Percentiles rank a stretch among this genome's conserved stretches.
Evolutionary conservation across 2,329 filamentous ascomycete species (phyloP).

Genomic region (Talaromyces funiculosus): DNA sequence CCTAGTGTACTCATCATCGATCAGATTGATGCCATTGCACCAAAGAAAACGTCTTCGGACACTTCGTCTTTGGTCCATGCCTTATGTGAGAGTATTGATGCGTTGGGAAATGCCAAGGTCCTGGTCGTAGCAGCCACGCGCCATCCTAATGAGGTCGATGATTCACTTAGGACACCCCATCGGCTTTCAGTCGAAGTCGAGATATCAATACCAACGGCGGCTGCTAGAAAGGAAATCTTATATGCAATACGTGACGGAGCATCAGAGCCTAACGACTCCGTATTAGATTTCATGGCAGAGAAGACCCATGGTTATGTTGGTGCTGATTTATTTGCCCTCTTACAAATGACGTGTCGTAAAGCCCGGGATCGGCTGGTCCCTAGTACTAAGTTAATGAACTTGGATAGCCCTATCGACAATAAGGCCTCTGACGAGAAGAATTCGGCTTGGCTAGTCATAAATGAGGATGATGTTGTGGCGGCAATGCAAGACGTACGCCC

Average conservation of each 20-base stretch:
- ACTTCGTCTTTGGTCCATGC: constrained; percentile 32
- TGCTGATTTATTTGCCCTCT: constrained; percentile 64
- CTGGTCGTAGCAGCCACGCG: constrained; percentile 71
- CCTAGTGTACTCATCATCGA: constrained; percentile 78
- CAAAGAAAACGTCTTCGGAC: constrained; percentile 47
- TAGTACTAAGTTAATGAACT: neutral
- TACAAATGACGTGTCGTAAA: constrained; percentile 48
- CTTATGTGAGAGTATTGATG: constrained; percentile 38
- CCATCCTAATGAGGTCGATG: constrained; percentile 66
- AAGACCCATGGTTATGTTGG: constrained; percentile 84
- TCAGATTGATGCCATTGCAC: constrained; percentile 64
- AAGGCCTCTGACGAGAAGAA: constrained; percentile 2
- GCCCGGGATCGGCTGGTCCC: constrained; percentile 30
- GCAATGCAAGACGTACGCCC: constrained; percentile 68
- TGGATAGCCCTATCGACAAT: neutral
- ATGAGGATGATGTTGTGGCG: constrained; percentile 30
- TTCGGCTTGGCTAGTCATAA: constrained; percentile 26
- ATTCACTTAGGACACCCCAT: constrained; percentile 58
- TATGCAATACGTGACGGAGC: constrained; percentile 50
- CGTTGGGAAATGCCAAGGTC: constrained; percentile 48
- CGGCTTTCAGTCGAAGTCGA: constrained; percentile 64
- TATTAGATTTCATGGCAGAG: constrained; percentile 59
- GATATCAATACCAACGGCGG: constrained; percentile 68
- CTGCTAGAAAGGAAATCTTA: constrained; percentile 68
- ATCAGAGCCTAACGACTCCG: constrained; percentile 46